Evolutionary conservation across 2,329 filamentous ascomycete species (phyloP), one percentile per base, ranked within the genome.

Genomic region (Claviceps fusiformis): DNA sequence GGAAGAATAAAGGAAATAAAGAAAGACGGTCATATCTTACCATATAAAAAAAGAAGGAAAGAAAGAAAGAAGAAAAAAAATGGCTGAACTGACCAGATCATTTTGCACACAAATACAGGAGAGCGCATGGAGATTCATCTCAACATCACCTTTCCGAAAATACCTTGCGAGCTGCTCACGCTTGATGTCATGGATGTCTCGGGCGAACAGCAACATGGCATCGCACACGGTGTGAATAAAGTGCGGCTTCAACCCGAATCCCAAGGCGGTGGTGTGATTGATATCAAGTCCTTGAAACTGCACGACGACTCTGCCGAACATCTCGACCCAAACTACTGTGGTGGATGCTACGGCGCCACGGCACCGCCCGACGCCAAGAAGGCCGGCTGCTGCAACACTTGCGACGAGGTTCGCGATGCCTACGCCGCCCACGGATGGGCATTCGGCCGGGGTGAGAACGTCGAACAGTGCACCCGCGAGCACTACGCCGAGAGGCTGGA

Each of bases 101-200:
- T 52, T 50, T 9, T 46, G 49, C 52, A 55, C 6, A 44, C 41
- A n/a, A n/a, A 5, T 17, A 39, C 62, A 89, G 87, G 89, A 70
- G 91, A 98, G 77, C 89, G 92, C 71, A 97, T 98, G 92, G 93
- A 97, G 70, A 98, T 98, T 61, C 90, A 95, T 70, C 81, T 98
- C 71, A 98, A 98, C 75, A 85, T 98, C 57, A 93, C 89, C 50
- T 98, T 98, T 69, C 93, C 93, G 10, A 84, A 85, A 59, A 81
- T 98, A 62, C 93, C 93, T 10, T 98, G 93, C 74, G 92, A 97
- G 71, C 82, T 98, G 53, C 77, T 97, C 61, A 96, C 93, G 13
- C 84, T 98, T 63, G 93, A 98, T 69, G 92, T 98, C 55, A 98
- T 98, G 93, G 93, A 98, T 72, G 92, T 97, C 31, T 95, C 90